Evolutionary conservation across 208 protist species (phyloP), one percentile per base, ranked within the genome.

Genomic region (Wallacemonas sp.): DNA sequence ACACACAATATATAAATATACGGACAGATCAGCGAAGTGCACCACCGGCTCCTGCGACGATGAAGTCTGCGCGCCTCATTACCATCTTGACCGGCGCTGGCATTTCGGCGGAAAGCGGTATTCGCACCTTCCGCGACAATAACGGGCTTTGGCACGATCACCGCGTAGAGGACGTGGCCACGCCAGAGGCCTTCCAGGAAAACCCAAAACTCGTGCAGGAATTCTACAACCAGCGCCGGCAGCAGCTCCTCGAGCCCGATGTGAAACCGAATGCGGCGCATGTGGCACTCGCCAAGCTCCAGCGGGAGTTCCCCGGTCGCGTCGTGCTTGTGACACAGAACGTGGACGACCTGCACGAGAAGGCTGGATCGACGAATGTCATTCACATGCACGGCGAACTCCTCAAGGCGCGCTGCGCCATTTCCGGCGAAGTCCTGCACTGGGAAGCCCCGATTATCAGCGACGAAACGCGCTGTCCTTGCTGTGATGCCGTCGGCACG

Each of bases 371-470:
- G 2, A 68, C 36, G 2, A 39, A 62, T 11, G 85, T 94, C 9
- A 19, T 94, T 33, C 88, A 94, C 68, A 94, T 94, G 85, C 85
- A 92, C 36, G 88, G 85, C n/a, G 83, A 90, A 60, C 74, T 94
- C 12, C 62, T 90, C 16, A 90, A 94, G 65, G 76, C 76, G 39
- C 80, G 81, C 43, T 92, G 85, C 70, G 65, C 38, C 1, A 21
- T 29, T 9, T 87, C 82, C 3, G 80, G 65, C 17, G 21, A 67
- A 1, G 70, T 91, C 6, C 68, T 75, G 55, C 30, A 61, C 4
- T 81, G 65, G 56, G 17, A 12, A 17, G 63, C 69, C 23, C 74
- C 84, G 48, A 57, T 90, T 14, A 3, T 73, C 1, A 57, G 61
- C n/a, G 68, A 74, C 1, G 54, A 57, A 57, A 77, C 76, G 38